Evolutionary conservation across 352 stramenopile genomes (phyloP), one percentile per base, ranked within the genome.

Genomic region (Phytopythium cucurbitacearum): DNA sequence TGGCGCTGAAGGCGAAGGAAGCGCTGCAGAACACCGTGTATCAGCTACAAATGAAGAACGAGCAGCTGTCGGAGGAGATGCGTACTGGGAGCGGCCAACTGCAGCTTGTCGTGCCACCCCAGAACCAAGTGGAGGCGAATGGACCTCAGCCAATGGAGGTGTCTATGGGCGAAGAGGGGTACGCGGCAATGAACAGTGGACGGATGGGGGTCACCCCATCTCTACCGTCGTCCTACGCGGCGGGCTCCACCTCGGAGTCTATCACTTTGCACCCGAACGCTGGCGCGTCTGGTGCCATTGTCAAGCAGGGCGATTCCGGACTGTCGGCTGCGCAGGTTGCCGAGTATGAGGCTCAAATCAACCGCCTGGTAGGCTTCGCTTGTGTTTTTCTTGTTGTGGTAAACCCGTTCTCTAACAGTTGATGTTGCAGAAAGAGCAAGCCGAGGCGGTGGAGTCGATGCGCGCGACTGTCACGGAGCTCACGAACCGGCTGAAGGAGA

Each of bases 401-500:
- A 13, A 51, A 47, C 33, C 46, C 38, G 32, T 28, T 53, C 33
- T 54, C 6, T 16, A 40, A 39, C 33, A 28, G 21, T 28, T 28
- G 21, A 28, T 28, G 21, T 13, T 58, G 40, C 53, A 79, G 66
- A 72, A 87, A 69, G 60, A 65, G n/a, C 73, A 87, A 34, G 64
- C 69, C 0, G 85, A 95, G 59, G 71, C 69, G 1, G 72, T 72
- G 6, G 82, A 91, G 36, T 95, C 85, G 43, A 70, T 85, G 54
- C 85, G 85, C n/a, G 80, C 74, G 44, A 91, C 85, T 2, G 82
- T 93, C 34, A 65, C 71, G 0, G 77, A 91, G 45, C 64, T 95
- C 51, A 95, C 85, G 7, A 90, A 89, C 51, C 69, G 82, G 36
- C 60, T 95, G n/a, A 95, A 95, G 53, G 85, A 92, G 49, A 95